Evolutionary conservation across 768 basidiomycete genomes (phyloP).

Genomic region (Mycena polygramma): DNA sequence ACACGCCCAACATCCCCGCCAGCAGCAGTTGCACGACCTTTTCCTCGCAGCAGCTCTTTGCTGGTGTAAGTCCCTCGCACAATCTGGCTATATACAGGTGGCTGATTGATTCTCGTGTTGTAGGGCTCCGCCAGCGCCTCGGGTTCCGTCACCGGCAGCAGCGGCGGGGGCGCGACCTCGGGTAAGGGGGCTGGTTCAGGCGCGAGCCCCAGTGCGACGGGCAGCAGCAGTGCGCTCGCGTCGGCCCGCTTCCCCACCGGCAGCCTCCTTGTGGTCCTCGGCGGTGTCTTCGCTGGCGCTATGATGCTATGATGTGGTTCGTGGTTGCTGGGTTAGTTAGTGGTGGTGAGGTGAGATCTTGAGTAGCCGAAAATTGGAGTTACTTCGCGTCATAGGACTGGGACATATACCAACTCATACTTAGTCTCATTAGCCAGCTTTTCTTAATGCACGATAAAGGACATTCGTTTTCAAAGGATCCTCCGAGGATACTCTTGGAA

Average conservation of each 20-base stretch:
- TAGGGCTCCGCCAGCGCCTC: conserved; percentile 23
- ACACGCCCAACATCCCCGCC: conserved; percentile 53
- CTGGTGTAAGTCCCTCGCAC: conserved; percentile 35
- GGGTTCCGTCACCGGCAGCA: conserved; percentile 22
- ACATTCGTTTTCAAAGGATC: no score
- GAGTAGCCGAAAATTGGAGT: no score
- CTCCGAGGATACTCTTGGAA: no score
- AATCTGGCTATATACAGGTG: neutral
- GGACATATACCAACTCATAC: no score
- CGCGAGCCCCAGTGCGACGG: conserved; percentile 16
- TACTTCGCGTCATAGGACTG: no score
- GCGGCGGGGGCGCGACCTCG: conserved; percentile 8
- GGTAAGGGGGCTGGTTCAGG: neutral
- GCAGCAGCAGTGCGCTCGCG: conserved; percentile 17
- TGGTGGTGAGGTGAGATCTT: no score
- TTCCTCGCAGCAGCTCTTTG: conserved; percentile 52
- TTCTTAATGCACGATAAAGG: no score
- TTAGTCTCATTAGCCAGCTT: no score
- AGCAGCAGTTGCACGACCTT: conserved; percentile 60
- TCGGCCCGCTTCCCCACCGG: conserved; percentile 12
- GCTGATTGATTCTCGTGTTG: neutral
- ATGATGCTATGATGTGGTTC: neutral
- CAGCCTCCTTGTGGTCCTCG: conserved; percentile 23
- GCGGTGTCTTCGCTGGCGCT: conserved; percentile 20
- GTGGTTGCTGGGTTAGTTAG: no score